These are phyloP conservation scores for Aspergillus sp. DNA, from an alignment of 2,329 filamentous ascomycete species.

Conservation along the genomic window DNA sequence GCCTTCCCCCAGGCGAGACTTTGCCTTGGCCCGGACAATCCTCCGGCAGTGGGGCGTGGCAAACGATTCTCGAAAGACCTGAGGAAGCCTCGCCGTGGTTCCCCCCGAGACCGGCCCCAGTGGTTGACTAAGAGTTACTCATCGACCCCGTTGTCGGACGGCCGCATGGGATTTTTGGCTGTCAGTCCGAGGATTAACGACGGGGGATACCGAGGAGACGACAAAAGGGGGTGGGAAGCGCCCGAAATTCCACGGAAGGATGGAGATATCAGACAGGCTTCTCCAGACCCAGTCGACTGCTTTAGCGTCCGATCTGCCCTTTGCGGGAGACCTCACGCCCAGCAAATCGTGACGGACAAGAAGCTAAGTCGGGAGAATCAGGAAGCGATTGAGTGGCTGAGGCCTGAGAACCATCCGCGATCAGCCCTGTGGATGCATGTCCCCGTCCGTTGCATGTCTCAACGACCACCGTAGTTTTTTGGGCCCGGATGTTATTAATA, in stretches of 20 bases:
- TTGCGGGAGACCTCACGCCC: background rate
- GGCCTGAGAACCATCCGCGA: background rate
- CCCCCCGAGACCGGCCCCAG: constrained; percentile 26
- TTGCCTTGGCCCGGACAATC: background rate
- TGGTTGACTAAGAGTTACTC: constrained; percentile 11
- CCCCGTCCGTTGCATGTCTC: background rate
- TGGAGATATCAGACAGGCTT: background rate
- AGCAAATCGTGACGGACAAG: constrained; percentile 20
- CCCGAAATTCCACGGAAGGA: background rate
- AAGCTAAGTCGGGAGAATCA: constrained; percentile 31
- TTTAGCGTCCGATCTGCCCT: constrained; percentile 2
- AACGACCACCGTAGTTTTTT: background rate
- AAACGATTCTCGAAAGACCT: constrained; percentile 30
- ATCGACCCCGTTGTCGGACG: too few species aligned
- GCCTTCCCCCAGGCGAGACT: too few species aligned
- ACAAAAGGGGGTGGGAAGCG: background rate
- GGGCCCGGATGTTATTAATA: background rate
- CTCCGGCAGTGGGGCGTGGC: constrained; percentile 30
- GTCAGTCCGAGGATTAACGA: background rate
- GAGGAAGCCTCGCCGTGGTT: constrained; percentile 11
- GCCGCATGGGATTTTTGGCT: too few species aligned
- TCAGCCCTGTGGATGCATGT: constrained; percentile 11
- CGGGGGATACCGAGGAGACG: background rate
- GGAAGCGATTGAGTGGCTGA: constrained; percentile 25
- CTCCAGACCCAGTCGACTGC: background rate